Evolutionary conservation across 352 stramenopile genomes (phyloP).

Genomic region (Globisporangium nodosum): DNA sequence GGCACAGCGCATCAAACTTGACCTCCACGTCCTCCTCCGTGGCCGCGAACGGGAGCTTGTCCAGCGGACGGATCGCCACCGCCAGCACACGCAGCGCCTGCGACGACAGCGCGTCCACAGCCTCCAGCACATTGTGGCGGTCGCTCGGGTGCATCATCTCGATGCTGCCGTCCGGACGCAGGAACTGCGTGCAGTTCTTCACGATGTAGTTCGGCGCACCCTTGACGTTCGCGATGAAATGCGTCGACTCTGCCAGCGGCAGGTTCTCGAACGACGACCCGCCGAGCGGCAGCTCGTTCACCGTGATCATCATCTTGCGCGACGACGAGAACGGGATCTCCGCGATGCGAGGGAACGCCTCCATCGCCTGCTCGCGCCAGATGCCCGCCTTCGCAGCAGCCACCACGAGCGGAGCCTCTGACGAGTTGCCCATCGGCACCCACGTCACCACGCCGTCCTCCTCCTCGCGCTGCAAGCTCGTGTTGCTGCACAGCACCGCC

Average conservation of each 20-base stretch:
- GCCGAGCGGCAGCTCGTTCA: conserved; percentile 40
- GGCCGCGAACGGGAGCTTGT: conserved; percentile 32
- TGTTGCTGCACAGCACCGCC: conserved; percentile 73
- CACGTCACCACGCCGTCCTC: conserved; percentile 38
- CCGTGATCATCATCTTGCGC: conserved; percentile 92
- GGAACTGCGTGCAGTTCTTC: conserved; percentile 56
- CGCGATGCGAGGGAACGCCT: conserved; percentile 65
- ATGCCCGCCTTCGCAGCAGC: conserved; percentile 66
- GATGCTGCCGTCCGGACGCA: conserved; percentile 43
- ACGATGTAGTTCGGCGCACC: conserved; percentile 71
- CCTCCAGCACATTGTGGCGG: conserved; percentile 43
- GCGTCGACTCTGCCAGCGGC: conserved; percentile 25
- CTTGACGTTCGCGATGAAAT: conserved; percentile 54
- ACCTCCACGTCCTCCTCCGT: conserved; percentile 58
- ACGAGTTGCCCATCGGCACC: conserved; percentile 66
- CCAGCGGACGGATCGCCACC: conserved; percentile 77
- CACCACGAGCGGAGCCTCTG: conserved; percentile 66
- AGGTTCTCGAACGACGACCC: conserved; percentile 36
- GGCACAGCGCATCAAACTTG: conserved; percentile 56
- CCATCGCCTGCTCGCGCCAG: conserved; percentile 41
- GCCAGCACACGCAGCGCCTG: conserved; percentile 86
- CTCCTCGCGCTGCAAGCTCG: conserved; percentile 57
- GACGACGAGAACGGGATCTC: conserved; percentile 95
- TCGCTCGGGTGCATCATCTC: conserved; percentile 32
- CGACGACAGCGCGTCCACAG: conserved; percentile 62